These are phyloP conservation scores for Xylariaceae sp. DNA, from an alignment of 2,329 filamentous ascomycete genomes.

Conservation along the genomic window DNA sequence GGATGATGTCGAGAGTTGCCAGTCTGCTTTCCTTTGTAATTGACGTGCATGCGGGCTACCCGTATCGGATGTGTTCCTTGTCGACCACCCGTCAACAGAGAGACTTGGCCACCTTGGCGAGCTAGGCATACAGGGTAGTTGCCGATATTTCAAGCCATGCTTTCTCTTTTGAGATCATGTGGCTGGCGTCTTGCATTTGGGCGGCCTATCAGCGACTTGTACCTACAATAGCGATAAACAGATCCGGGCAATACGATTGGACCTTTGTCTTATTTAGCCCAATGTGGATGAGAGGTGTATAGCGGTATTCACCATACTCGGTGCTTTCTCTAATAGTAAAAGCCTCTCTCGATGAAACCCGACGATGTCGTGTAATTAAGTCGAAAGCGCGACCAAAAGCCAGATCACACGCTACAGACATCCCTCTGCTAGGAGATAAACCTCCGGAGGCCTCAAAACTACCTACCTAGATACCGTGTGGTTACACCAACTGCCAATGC, in stretches of 20 bases:
- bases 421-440: too few relatives aligned
- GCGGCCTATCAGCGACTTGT: conserved; percentile 5
- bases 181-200: conserved; percentile 15
- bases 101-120: conserved; percentile 22
- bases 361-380: background rate
- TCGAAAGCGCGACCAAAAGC: background rate
- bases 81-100: conserved; percentile 2
- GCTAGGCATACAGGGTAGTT: conserved; percentile 12
- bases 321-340: background rate
- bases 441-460: too few relatives aligned
- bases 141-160: conserved; percentile 18
- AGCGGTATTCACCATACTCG: too few relatives aligned
- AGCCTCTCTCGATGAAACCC: background rate
- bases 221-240: too few relatives aligned
- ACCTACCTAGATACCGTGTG: too few relatives aligned
- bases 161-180: conserved; percentile 18
- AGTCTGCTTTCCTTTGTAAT: conserved; percentile 17
- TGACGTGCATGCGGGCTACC: conserved; percentile 9
- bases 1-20: too few relatives aligned
- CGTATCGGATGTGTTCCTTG: conserved; percentile 7
- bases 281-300: too few relatives aligned
- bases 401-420: too few relatives aligned
- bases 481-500: background rate
- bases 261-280: too few relatives aligned
- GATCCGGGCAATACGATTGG: too few relatives aligned